Conservation (phyloP, 352 stramenopile species). For the Globisporangium cylindrosporum region DNA sequence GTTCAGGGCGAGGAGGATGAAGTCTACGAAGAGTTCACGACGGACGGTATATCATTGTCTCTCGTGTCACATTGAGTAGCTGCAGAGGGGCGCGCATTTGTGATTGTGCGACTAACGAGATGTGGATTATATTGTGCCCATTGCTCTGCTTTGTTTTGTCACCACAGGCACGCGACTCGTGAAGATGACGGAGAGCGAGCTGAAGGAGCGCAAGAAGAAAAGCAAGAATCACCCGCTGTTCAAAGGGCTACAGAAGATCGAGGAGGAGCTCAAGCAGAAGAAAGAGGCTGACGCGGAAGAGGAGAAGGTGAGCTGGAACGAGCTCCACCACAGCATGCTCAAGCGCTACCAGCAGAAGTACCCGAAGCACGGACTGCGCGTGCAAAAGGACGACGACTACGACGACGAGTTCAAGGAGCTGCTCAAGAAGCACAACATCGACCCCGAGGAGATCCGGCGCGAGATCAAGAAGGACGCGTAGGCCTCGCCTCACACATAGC, state of each 20-base stretch:
- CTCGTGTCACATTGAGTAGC: neutral
- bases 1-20: conserved; percentile 35
- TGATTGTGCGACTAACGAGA: neutral
- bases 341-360: conserved; percentile 79
- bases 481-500: neutral
- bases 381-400: conserved; percentile 66
- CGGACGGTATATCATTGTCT: conserved; percentile 34
- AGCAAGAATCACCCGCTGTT: conserved; percentile 62
- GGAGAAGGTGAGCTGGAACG: conserved; percentile 73
- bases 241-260: conserved; percentile 69
- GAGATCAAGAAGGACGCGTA: conserved; percentile 27
- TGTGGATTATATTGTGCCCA: neutral
- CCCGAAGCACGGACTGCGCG: conserved; percentile 51
- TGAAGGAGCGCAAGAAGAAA: conserved; percentile 28
- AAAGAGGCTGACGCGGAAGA: conserved; percentile 41
- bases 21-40: conserved; percentile 72
- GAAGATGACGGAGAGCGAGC: conserved; percentile 20
- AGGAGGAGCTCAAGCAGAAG: conserved; percentile 64
- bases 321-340: conserved; percentile 69
- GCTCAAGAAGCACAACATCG: conserved; percentile 75
- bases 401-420: conserved; percentile 85
- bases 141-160: neutral
- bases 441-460: conserved; percentile 53
- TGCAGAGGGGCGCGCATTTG: no score
- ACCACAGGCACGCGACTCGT: conserved; percentile 41